phyloP scores from a whole-genome alignment of 208 protist species.

The Phytomonas sp. region DNA sequence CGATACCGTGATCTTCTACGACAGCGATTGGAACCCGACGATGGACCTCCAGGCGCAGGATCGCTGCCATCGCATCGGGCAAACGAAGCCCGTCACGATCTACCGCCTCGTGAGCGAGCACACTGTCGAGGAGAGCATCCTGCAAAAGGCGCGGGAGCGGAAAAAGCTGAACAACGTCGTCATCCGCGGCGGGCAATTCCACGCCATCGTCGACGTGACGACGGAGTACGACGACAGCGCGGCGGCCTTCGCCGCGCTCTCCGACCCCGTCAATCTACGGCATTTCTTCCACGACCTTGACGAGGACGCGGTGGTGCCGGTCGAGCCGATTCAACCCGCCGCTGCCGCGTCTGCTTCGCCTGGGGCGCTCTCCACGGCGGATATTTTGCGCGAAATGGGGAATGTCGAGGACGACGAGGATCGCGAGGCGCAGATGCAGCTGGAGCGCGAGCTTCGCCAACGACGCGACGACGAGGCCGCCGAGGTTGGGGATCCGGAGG shows the following conservation, averaged over 20 bases:
- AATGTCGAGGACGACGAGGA: constrained; percentile 78
- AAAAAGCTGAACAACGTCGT: constrained; percentile 92
- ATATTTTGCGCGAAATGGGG: constrained; percentile 54
- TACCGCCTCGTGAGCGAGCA: constrained; percentile 93
- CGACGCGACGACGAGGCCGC: constrained; percentile 41
- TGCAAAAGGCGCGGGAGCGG: constrained; percentile 92
- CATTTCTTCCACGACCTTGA: constrained; percentile 86
- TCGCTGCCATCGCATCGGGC: constrained; percentile 96
- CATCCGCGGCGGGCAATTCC: constrained; percentile 92
- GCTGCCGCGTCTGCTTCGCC: neutral
- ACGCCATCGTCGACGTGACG: constrained; percentile 59
- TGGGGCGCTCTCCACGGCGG: constrained; percentile 1
- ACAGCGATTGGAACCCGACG: constrained; percentile 99
- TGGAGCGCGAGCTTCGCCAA: constrained; percentile 51
- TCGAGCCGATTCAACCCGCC: neutral
- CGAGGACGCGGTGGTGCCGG: constrained; percentile 60
- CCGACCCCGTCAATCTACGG: constrained; percentile 60
- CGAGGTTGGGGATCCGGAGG: constrained; percentile 25
- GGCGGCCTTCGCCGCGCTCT: constrained; percentile 60
- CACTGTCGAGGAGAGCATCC: constrained; percentile 96
- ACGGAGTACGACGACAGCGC: constrained; percentile 47
- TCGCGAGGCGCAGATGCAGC: constrained; percentile 36
- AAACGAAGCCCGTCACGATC: constrained; percentile 95
- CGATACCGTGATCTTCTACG: constrained; percentile 99
- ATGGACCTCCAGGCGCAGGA: constrained; percentile 98